Evolutionary conservation across 179 eudicot species (phyloP), one percentile per base, ranked within the genome.

Genomic region (Sideroxylon spinosum): DNA sequence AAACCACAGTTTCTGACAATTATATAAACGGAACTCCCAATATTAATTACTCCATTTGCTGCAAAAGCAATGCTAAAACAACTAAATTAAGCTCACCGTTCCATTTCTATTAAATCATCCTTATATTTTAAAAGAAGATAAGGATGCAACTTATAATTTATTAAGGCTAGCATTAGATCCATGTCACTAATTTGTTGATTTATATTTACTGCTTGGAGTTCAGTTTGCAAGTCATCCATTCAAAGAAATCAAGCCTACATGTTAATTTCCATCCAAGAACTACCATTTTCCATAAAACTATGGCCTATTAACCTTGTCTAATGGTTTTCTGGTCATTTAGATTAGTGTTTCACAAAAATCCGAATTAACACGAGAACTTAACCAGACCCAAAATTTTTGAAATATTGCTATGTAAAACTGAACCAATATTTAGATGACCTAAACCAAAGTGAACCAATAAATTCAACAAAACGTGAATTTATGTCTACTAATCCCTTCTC

Each of bases 161-260:
- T 55, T 29, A 46, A 52, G 25, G 23, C 25, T 63, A 26, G 63
- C 44, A 25, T 20, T 25, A 17, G 25, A 52, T 28, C 29, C 16
- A 14, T 52, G 12, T 53, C 44, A 25, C 20, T 52, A 7, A 71
- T 25, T 71, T 50, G n/a, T 52, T 52, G 75, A 71, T 71, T 32
- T 71, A 25, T 71, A 23, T 50, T 71, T 71, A 23, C 74, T 14
- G 37, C 74, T 50, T 32, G 73, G 56, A 69, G 29, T 29, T 68
- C 9, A 44, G 25, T 68, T 48, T 20, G 16, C 26, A 20, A 49
- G 20, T 10, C n/a, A 9, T 22, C 53, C 28, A 28, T 48, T 46
- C 6, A 69, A 69, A 69, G 20, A 69, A n/a, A 69, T 20, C 17
- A 4, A 69, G 28, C 48, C 71, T n/a, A 49, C 44, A 49, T 12